These are phyloP conservation scores for Aspergillus puulaauensis DNA, from an alignment of 2,329 filamentous ascomycete species.

Conservation along the genomic window DNA sequence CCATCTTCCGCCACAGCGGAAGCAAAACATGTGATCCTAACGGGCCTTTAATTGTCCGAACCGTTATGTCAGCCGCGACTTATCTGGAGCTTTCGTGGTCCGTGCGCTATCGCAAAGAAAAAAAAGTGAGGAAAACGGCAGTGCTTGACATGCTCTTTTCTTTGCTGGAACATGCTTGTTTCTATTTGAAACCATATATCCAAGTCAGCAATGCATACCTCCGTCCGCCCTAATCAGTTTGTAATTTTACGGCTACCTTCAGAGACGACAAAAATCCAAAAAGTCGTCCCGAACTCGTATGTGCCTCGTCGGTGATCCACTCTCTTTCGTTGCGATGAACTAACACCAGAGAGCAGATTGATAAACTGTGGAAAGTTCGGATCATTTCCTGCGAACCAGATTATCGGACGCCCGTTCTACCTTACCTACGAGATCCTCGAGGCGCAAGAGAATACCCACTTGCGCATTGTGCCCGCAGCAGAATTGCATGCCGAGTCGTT, in stretches of 20 bases:
- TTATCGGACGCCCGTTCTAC: slow-evolving; percentile 88
- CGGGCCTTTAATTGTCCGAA: slow-evolving; percentile 9
- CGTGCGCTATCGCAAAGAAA: slow-evolving; percentile 24
- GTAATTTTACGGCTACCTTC: slow-evolving; percentile 49
- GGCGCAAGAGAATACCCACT: slow-evolving; percentile 59
- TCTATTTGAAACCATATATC: neutral
- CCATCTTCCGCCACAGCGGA: neutral
- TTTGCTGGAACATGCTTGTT: neutral
- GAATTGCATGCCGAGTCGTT: slow-evolving; percentile 80
- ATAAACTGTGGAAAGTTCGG: slow-evolving; percentile 93
- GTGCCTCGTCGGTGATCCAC: slow-evolving; percentile 36
- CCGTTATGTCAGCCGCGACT: slow-evolving; percentile 9
- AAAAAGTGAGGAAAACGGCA: slow-evolving; percentile 7
- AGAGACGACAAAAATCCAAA: slow-evolving; percentile 57
- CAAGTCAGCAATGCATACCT: slow-evolving; percentile 36
- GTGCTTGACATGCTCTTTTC: slow-evolving; percentile 1
- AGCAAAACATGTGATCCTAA: neutral
- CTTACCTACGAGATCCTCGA: slow-evolving; percentile 88
- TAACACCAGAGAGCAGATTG: slow-evolving; percentile 54
- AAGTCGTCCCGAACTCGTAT: slow-evolving; percentile 65
- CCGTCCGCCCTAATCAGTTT: slow-evolving; percentile 37
- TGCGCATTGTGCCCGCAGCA: slow-evolving; percentile 75
- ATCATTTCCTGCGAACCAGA: slow-evolving; percentile 80
- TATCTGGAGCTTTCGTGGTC: slow-evolving; percentile 16
- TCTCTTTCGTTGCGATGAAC: slow-evolving; percentile 8